phyloP scores from a whole-genome alignment of 176 grass and related monocot genomes.

The Puccinellia tenuiflora region DNA sequence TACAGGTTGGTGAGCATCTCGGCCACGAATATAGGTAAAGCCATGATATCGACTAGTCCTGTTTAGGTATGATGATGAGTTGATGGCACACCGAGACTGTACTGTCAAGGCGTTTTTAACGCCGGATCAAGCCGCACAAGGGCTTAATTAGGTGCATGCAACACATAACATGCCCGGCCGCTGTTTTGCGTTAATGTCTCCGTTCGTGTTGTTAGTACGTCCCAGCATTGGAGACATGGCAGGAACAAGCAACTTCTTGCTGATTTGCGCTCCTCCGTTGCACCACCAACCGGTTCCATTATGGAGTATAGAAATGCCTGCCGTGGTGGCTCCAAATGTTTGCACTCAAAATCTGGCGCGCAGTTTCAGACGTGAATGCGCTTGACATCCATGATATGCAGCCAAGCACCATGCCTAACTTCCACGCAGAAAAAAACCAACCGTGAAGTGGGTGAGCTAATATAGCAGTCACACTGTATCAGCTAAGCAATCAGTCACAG shows the following conservation, averaged over 20 bases:
- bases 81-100: neutral
- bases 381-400: neutral
- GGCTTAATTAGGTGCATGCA: neutral
- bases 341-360: neutral
- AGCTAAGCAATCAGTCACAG: neutral
- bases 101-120: constrained; percentile 2
- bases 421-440: neutral
- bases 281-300: neutral
- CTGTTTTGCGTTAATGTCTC: neutral
- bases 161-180: constrained; percentile 19
- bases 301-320: no score
- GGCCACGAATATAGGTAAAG: constrained; percentile 42
- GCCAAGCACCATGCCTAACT: neutral
- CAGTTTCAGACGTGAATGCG: constrained; percentile 4
- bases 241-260: neutral
- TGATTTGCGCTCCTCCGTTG: neutral
- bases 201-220: neutral
- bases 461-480: neutral
- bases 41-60: neutral
- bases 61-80: constrained; percentile 1
- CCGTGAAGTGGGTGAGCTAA: neutral
- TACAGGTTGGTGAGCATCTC: constrained; percentile 22
- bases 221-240: neutral
- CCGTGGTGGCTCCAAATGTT: neutral
- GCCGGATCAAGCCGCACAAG: constrained; percentile 7